Conservation (phyloP, 352 stramenopile species). For the Pythium rhizo-oryzae region DNA sequence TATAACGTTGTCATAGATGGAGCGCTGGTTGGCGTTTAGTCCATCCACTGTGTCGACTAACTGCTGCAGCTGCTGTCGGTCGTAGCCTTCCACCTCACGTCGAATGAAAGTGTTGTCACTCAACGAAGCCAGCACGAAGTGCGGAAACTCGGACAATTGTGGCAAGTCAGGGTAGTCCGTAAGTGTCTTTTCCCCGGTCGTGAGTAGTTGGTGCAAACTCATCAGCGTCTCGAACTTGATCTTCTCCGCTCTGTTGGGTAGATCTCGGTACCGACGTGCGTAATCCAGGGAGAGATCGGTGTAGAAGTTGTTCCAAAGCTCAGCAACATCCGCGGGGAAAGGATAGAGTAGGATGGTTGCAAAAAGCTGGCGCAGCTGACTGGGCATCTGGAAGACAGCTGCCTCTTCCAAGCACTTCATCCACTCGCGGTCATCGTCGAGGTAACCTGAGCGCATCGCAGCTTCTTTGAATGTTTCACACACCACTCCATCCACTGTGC, state of each 20-base stretch:
- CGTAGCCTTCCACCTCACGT: conserved; percentile 11
- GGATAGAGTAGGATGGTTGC: conserved; percentile 33
- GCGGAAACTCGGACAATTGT: conserved; percentile 17
- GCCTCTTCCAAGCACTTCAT: conserved; percentile 26
- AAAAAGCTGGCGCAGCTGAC: conserved; percentile 40
- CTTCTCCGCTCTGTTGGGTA: not conserved
- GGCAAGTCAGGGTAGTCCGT: conserved; percentile 12
- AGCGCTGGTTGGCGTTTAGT: conserved; percentile 14
- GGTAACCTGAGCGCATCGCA: conserved; percentile 13
- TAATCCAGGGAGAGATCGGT: conserved; percentile 11
- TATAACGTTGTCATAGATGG: conserved; percentile 19
- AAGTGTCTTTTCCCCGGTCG: conserved; percentile 12
- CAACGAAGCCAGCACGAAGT: not conserved
- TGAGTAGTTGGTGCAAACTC: conserved; percentile 18
- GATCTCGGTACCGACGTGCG: not conserved
- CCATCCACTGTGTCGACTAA: conserved; percentile 1
- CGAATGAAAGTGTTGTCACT: conserved; percentile 14
- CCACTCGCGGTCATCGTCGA: conserved; percentile 31
- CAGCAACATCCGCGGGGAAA: not conserved
- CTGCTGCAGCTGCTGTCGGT: conserved; percentile 6
- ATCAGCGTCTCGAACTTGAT: conserved; percentile 24
- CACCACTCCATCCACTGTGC: conserved; percentile 20
- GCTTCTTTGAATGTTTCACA: conserved; percentile 30
- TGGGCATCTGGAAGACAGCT: conserved; percentile 22
- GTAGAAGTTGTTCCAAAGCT: conserved; percentile 30